Evolutionary conservation across 768 basidiomycete genomes (phyloP), one percentile per base, ranked within the genome.

Genomic region (Gymnopilus dilepis): DNA sequence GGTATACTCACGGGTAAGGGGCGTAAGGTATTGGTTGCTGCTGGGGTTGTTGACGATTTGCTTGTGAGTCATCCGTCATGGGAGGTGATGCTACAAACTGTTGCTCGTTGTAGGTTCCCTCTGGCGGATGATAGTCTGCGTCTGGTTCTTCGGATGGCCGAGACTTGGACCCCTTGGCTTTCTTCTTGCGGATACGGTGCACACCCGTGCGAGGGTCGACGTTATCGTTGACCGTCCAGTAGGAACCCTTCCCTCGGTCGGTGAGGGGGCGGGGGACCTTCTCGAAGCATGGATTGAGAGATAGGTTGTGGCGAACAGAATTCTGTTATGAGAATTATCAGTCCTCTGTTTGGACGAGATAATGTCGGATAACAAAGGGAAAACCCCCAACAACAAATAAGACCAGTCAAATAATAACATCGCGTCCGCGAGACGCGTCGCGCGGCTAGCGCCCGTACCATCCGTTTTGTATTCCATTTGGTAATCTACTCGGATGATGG

Each of bases 171-270:
- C 81, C 80, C 73, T 92, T 90, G 43, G 83, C 82, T 70, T 93
- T 92, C 82, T 94, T 94, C 78, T 94, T 94, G 70, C 93, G 89
- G 56, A 94, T 84, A 24, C 93, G 87, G 70, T 95, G 93, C 31
- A 94, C 93, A 34, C 93, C 93, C 3, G 93, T 94, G 40, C 92
- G 90, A 51, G 92, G 92, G 69, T 94, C 92, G 43, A 94, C 91
- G 67, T 91, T 90, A 68, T 94, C 92, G 68, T 94, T 93, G 63
- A 95, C 93, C 0, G 92, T 94, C 93, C 93, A 95, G 70, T 94
- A 95, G 0, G 91, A 94, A 21, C 93, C 93, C 70, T 95, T 95
- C 55, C 93, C 93, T 54, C 93, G 88, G 69, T 95, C 93, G 6
- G 93, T 95, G 66, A 95, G 84, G 12, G 93, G 93, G n/a, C 93